These are phyloP conservation scores for Apophysomyces sp. DNA, from an alignment of 371 early-diverging fungal species.

Conservation along the genomic window DNA sequence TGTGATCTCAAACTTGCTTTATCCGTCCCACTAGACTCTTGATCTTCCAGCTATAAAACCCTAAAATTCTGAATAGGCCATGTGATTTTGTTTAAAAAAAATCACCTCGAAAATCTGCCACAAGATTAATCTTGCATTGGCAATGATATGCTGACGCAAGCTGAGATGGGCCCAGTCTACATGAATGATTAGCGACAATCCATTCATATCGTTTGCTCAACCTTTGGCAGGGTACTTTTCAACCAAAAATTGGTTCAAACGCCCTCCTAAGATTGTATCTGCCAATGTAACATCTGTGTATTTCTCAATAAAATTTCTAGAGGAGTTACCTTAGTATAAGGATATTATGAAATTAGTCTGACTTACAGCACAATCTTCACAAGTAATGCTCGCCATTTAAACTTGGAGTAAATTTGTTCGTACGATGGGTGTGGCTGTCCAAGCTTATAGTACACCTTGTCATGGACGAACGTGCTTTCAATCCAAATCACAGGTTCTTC, in stretches of 20 bases:
- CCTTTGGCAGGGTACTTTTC: neutral
- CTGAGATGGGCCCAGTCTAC: neutral
- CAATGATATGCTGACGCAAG: neutral
- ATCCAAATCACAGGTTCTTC: conserved; percentile 1
- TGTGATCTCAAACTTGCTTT: neutral
- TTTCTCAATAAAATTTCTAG: neutral
- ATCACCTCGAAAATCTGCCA: neutral
- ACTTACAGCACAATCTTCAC: neutral
- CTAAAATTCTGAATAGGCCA: neutral
- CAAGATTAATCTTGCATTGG: neutral
- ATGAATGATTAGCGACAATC: neutral
- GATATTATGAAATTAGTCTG: too few species aligned
- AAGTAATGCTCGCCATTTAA: neutral
- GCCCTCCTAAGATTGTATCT: neutral
- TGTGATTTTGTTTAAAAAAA: neutral
- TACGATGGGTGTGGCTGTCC: neutral
- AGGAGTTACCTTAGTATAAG: too few species aligned
- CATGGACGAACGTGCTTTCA: neutral
- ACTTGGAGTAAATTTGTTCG: neutral
- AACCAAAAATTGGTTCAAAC: neutral
- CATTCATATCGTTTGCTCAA: neutral
- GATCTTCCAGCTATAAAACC: neutral
- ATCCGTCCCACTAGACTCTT: neutral
- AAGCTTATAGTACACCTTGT: neutral
- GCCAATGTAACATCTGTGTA: neutral